These are phyloP conservation scores for Colletotrichum caudatum DNA, from an alignment of 2,329 filamentous ascomycete genomes.

Conservation along the genomic window DNA sequence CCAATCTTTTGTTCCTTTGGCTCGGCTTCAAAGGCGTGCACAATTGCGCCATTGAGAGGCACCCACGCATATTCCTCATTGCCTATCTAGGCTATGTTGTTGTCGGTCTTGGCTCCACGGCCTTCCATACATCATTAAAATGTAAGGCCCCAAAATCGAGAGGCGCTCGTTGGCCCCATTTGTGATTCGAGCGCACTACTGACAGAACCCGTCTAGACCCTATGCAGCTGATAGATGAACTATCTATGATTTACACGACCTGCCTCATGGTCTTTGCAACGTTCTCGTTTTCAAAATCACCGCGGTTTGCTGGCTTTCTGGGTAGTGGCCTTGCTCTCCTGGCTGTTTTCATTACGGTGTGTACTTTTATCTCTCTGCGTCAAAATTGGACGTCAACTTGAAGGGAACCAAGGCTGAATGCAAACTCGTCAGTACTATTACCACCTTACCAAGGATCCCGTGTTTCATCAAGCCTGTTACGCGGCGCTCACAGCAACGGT, in stretches of 20 bases:
- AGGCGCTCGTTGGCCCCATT: not conserved
- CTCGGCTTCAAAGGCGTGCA: constrained; percentile 80
- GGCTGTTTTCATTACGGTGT: constrained; percentile 78
- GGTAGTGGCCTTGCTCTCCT: constrained; percentile 67
- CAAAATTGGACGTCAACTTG: not conserved
- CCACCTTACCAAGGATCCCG: constrained; percentile 83
- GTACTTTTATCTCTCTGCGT: constrained; percentile 47
- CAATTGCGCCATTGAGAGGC: constrained; percentile 77
- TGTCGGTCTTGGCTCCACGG: constrained; percentile 66
- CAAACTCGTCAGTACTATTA: constrained; percentile 62
- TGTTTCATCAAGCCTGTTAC: constrained; percentile 86
- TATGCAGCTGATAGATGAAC: constrained; percentile 71
- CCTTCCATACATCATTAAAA: constrained; percentile 69
- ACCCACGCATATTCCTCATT: constrained; percentile 81
- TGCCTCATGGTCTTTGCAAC: constrained; percentile 72
- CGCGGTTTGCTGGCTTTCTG: constrained; percentile 62
- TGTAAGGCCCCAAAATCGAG: constrained; percentile 54
- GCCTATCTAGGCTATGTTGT: constrained; percentile 66
- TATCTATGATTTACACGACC: constrained; percentile 71
- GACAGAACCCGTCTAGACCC: constrained; percentile 55
- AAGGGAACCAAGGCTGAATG: constrained; percentile 6
- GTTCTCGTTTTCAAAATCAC: constrained; percentile 76
- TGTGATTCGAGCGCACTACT: not conserved
- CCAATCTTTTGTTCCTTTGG: constrained; percentile 84
- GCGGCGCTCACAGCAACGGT: constrained; percentile 74